A percentile compares a stretch with the other conserved stretches of the same genome.
Conservation (phyloP, 306 rosid species). For the Rosa persica region DNA sequence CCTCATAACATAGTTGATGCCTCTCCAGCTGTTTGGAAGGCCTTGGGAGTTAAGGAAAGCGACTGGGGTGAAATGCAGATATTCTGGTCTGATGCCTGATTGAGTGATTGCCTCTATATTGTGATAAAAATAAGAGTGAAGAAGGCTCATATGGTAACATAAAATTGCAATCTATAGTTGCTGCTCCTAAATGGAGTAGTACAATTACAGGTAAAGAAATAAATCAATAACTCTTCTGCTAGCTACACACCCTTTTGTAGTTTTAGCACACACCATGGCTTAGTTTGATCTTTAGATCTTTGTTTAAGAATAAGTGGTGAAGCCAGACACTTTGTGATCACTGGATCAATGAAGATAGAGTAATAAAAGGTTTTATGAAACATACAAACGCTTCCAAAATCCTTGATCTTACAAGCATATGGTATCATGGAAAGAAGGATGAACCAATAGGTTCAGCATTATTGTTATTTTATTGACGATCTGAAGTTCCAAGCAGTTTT, state of each 20-base stretch:
- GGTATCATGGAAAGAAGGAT: no score
- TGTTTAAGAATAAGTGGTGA: no score
- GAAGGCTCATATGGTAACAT: no score
- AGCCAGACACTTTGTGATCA: no score
- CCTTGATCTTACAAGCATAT: no score
- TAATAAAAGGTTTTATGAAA: no score
- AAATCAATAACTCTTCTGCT: background rate
- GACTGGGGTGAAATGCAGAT: background rate
- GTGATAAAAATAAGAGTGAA: no score
- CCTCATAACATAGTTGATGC: constrained; percentile 38
- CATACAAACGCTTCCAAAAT: no score
- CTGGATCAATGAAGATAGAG: no score
- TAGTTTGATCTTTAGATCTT: background rate
- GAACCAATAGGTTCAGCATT: no score
- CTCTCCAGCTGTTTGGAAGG: constrained; percentile 20
- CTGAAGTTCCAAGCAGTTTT: no score
- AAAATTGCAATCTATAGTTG: background rate
- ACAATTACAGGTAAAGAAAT: background rate
- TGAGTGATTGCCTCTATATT: background rate
- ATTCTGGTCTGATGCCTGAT: background rate
- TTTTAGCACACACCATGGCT: background rate
- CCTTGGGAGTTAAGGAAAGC: constrained; percentile 5
- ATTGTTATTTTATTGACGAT: no score
- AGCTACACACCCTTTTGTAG: background rate
- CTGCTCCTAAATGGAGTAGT: background rate